Conservation (phyloP, 352 stramenopile genomes). For the Globisporangium middletonii region DNA sequence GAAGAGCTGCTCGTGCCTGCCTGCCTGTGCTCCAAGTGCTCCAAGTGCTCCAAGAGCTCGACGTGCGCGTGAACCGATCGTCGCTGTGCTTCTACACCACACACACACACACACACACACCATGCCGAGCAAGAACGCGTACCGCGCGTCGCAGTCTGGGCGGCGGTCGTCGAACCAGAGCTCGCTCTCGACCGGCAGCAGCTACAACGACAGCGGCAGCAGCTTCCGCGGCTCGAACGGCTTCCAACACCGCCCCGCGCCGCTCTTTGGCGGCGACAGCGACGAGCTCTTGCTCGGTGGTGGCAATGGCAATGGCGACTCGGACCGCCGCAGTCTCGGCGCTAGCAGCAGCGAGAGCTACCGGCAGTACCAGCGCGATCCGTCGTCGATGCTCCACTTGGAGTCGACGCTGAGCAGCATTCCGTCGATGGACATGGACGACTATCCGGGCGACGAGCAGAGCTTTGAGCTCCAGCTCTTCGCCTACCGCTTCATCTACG, state of each 20-base stretch:
- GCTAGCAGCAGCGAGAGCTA: slow-evolving; percentile 7
- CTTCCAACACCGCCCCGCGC: slow-evolving; percentile 1
- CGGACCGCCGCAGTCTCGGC: slow-evolving; percentile 4
- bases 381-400: slow-evolving; percentile 17
- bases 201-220: slow-evolving; percentile 6
- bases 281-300: neutral
- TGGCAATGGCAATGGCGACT: neutral
- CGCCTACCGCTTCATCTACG: slow-evolving; percentile 61
- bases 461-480: slow-evolving; percentile 58
- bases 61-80: neutral
- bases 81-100: neutral
- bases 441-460: slow-evolving; percentile 26
- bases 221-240: slow-evolving; percentile 2
- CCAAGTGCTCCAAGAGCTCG: neutral
- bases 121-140: slow-evolving; percentile 6
- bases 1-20: too few species aligned
- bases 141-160: slow-evolving; percentile 10
- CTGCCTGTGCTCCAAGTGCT: too few species aligned
- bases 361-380: slow-evolving; percentile 1
- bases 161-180: slow-evolving; percentile 6
- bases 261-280: slow-evolving; percentile 12
- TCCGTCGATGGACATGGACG: slow-evolving; percentile 14
- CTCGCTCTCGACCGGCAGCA: slow-evolving; percentile 2
- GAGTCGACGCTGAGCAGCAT: slow-evolving; percentile 18
- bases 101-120: neutral